Conservation (phyloP, 1,284 basidiomycete species). For the Leccinum variabile region DNA sequence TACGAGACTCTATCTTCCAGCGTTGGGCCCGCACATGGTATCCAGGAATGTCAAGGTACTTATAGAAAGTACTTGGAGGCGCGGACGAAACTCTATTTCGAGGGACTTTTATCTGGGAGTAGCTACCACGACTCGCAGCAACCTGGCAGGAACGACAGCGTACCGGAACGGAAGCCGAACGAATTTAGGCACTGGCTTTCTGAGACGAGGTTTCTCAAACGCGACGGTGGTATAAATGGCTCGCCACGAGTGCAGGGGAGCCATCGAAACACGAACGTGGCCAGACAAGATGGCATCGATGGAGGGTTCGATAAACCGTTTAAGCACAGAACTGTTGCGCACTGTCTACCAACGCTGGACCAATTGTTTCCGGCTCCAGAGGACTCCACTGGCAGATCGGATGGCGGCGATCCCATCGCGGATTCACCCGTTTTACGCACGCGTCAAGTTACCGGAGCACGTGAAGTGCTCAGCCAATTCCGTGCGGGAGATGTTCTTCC, state of each 20-base stretch:
- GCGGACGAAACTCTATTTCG: slow-evolving; percentile 46
- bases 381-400: slow-evolving; percentile 1
- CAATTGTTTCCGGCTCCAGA: slow-evolving; percentile 27
- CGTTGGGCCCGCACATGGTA: slow-evolving; percentile 46
- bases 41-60: slow-evolving; percentile 53
- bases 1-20: slow-evolving; percentile 52
- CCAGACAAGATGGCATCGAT: slow-evolving; percentile 12
- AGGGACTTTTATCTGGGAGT: slow-evolving; percentile 32
- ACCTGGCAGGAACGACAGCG: slow-evolving; percentile 7
- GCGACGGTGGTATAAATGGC: slow-evolving; percentile 15
- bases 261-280: slow-evolving; percentile 19
- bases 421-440: slow-evolving; percentile 31
- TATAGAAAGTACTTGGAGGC: slow-evolving; percentile 56
- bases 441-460: slow-evolving; percentile 13
- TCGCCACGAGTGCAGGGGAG: slow-evolving; percentile 14
- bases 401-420: slow-evolving; percentile 10
- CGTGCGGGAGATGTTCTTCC: slow-evolving; percentile 15
- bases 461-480: slow-evolving; percentile 11
- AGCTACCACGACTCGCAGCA: slow-evolving; percentile 15
- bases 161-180: slow-evolving; percentile 20
- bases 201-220: slow-evolving; percentile 29
- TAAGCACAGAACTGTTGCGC: slow-evolving; percentile 9
- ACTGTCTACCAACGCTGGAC: slow-evolving; percentile 23
- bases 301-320: slow-evolving; percentile 7
- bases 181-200: slow-evolving; percentile 37